Evolutionary conservation across 2,329 filamentous ascomycete genomes (phyloP).

Genomic region (Amesomyces nigricolor): DNA sequence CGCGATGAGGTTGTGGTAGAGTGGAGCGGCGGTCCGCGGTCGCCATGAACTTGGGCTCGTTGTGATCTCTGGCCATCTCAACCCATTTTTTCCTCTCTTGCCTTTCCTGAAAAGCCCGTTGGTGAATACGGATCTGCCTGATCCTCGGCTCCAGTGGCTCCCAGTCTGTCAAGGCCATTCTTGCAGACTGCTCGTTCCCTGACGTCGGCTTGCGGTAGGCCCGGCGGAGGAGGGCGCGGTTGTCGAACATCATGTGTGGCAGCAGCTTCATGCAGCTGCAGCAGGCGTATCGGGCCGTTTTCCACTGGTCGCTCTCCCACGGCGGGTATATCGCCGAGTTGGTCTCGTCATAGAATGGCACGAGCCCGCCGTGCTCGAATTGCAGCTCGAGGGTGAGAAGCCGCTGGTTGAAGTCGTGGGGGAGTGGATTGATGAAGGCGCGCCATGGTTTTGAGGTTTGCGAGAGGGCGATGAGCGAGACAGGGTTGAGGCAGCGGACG

Average conservation of each 20-base stretch:
- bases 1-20: neutral
- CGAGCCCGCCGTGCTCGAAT: slow-evolving; percentile 20
- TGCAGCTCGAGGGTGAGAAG: slow-evolving; percentile 23
- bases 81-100: neutral
- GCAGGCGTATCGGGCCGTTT: slow-evolving; percentile 21
- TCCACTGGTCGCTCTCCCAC: slow-evolving; percentile 12
- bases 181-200: slow-evolving; percentile 11
- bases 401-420: slow-evolving; percentile 17
- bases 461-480: slow-evolving; percentile 20
- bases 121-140: slow-evolving; percentile 6
- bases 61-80: neutral
- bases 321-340: slow-evolving; percentile 6
- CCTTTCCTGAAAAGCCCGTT: neutral
- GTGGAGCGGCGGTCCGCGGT: neutral
- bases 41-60: neutral
- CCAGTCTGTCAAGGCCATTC: slow-evolving; percentile 19
- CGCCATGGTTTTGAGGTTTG: slow-evolving; percentile 17
- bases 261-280: slow-evolving; percentile 22
- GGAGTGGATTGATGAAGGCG: slow-evolving; percentile 12
- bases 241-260: slow-evolving; percentile 23
- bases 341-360: slow-evolving; percentile 11
- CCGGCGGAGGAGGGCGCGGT: slow-evolving; percentile 19
- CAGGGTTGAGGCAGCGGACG: slow-evolving; percentile 18
- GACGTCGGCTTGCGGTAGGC: slow-evolving; percentile 20
- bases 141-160: slow-evolving; percentile 5